Conservation (phyloP, 805 yeast genomes). For the Sporopachydermia quercuum region DNA sequence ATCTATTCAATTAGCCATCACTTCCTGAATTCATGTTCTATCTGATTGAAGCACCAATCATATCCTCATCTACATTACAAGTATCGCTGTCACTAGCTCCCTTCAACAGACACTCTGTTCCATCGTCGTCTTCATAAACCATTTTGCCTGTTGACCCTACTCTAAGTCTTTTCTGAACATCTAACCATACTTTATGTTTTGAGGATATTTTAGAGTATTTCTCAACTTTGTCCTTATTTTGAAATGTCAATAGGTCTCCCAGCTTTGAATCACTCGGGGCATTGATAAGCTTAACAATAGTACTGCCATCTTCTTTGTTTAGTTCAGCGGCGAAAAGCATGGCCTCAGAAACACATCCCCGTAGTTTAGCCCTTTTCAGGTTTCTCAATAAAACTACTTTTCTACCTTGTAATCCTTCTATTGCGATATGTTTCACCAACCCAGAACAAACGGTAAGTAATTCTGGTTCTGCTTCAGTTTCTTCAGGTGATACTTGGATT, state of each 20-base stretch:
- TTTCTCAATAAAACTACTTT: slow-evolving; percentile 41
- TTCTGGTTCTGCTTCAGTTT: slow-evolving; percentile 6
- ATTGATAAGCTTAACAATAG: slow-evolving; percentile 28
- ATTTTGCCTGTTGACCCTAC: slow-evolving; percentile 6
- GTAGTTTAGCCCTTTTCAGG: slow-evolving; percentile 44
- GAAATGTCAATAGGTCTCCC: slow-evolving; percentile 29
- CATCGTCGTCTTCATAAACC: slow-evolving; percentile 4
- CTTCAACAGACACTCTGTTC: not conserved
- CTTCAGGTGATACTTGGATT: slow-evolving; percentile 19
- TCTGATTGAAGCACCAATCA: slow-evolving; percentile 1
- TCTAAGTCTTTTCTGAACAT: slow-evolving; percentile 5
- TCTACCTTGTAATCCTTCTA: slow-evolving; percentile 22
- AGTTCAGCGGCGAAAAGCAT: slow-evolving; percentile 49
- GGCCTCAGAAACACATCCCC: slow-evolving; percentile 48
- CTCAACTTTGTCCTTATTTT: slow-evolving; percentile 9
- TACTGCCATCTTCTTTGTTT: slow-evolving; percentile 8
- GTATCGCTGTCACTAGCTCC: slow-evolving; percentile 1
- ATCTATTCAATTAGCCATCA: too few relatives aligned
- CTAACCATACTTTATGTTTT: slow-evolving; percentile 9
- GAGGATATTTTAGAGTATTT: not conserved
- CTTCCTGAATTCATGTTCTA: too few relatives aligned
- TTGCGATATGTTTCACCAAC: slow-evolving; percentile 29
- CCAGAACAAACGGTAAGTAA: slow-evolving; percentile 45
- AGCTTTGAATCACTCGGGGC: slow-evolving; percentile 26
- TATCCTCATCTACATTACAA: not conserved